These are phyloP conservation scores for Trypanosoma scelopori DNA, from an alignment of 208 protist species.

Conservation along the genomic window DNA sequence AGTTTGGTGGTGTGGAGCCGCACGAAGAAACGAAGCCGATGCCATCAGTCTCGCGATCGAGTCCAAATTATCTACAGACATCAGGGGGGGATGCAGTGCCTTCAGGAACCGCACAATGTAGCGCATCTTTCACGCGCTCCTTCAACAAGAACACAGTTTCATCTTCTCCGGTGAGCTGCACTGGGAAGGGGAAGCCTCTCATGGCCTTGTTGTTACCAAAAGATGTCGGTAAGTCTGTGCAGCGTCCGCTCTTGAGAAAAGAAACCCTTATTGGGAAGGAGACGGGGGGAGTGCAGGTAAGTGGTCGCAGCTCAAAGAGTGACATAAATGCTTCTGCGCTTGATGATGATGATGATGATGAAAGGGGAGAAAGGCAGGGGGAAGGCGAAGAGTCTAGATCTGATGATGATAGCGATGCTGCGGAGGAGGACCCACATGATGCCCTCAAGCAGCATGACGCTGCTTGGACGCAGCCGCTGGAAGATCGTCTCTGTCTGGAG, in stretches of 20 bases:
- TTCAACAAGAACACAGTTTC: not conserved
- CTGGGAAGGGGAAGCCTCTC: conserved; percentile 9
- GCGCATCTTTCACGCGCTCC: not conserved
- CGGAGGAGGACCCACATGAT: too few relatives aligned
- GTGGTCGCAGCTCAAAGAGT: too few relatives aligned
- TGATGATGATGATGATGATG: too few relatives aligned
- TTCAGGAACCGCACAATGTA: not conserved
- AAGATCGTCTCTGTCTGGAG: conserved; percentile 57
- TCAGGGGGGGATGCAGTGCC: not conserved
- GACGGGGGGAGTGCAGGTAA: too few relatives aligned
- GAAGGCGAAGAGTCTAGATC: too few relatives aligned
- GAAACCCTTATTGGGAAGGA: too few relatives aligned
- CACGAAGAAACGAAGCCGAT: not conserved
- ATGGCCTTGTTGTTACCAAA: conserved; percentile 3
- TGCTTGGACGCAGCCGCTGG: conserved; percentile 22
- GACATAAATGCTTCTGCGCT: not conserved
- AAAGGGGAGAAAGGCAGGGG: too few relatives aligned
- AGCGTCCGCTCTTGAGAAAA: too few relatives aligned
- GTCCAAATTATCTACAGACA: not conserved
- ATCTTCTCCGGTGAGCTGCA: not conserved
- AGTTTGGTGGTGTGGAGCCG: conserved; percentile 19
- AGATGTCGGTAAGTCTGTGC: not conserved
- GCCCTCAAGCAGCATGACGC: not conserved
- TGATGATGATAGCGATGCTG: not conserved
- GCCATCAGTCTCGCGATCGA: not conserved